Evolutionary conservation across 768 basidiomycete genomes (phyloP).

Genomic region (Amanita rimosa): DNA sequence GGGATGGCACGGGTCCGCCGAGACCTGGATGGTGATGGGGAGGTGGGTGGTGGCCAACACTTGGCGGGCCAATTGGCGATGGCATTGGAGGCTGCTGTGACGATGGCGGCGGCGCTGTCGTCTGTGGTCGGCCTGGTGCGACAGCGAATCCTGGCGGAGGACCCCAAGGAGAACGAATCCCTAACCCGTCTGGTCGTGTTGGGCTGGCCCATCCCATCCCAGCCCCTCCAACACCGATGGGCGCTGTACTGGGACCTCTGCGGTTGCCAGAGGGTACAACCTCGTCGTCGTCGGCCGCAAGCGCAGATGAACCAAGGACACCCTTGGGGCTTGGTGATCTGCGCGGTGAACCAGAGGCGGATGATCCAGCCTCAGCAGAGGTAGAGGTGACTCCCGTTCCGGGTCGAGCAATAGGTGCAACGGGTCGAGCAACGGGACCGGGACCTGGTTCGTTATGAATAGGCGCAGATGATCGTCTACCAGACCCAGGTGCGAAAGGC

Average conservation of each 20-base stretch:
- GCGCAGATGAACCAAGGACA: conserved; percentile 64
- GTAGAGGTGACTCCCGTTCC: conserved; percentile 20
- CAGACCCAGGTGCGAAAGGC: conserved; percentile 34
- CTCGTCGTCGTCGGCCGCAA: conserved; percentile 74
- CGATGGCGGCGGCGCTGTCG: neutral
- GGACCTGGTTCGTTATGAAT: conserved; percentile 22
- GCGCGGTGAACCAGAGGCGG: conserved; percentile 50
- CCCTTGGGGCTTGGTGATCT: conserved; percentile 50
- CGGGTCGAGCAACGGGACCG: conserved; percentile 52
- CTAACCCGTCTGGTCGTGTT: conserved; percentile 8
- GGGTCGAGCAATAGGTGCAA: conserved; percentile 63
- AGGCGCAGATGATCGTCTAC: conserved; percentile 32
- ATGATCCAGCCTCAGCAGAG: conserved; percentile 40
- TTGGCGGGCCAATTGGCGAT: conserved; percentile 16
- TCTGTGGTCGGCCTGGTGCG: conserved; percentile 9
- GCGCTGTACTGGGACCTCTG: conserved; percentile 19
- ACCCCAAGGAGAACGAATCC: conserved; percentile 15
- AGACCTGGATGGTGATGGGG: conserved; percentile 5
- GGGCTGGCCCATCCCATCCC: conserved; percentile 4
- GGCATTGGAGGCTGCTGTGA: conserved; percentile 16
- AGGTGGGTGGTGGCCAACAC: conserved; percentile 10
- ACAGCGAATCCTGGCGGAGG: conserved; percentile 9
- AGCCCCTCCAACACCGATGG: conserved; percentile 15
- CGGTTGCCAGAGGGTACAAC: conserved; percentile 44
- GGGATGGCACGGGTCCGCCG: conserved; percentile 5